Base-by-base conservation (phyloP, 1,284 basidiomycete species). In the Fomitopsis betulina region DNA sequence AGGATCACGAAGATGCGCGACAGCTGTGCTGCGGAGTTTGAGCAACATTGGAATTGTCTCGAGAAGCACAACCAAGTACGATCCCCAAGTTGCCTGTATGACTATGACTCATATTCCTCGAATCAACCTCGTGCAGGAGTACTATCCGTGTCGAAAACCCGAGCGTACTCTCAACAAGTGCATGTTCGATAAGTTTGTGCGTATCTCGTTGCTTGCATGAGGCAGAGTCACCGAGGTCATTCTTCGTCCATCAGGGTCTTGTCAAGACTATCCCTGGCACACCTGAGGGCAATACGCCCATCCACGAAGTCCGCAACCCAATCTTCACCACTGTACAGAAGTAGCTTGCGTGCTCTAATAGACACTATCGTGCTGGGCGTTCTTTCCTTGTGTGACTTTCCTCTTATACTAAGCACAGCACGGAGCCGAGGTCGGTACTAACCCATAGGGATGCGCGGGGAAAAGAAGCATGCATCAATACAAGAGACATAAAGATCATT, bases 1-100 rank as follows among this genome's bases (percentile, higher is more conserved):
- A 98, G 96, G 62, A 94, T 99, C 63, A 83, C 77, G 61, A 98
- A 97, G 81, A 89, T 99, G 82, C 82, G 94, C 62, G 92, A 96
- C 74, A 92, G 91, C 75, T 99, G 97, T 73, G 73, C 91, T 63
- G 79, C 86, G 63, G 87, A 96, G 71, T 99, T 95, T 70, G 88
- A 98, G 66, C 83, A 85, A 21, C 97, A 99, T 74, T 99, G 94
- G 94, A 80, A 90, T 63, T 99, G 97, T 73, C 77, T 99, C 63
- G 97, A 99, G 76, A 79, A 82, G 71, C 92, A 96, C 76, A 99
- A 99, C 79, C 96, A 99, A 77, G 96, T 91, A 60, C 58, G 84
- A 74, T 12, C 27, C 30, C 15, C 25, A 13, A 12, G 19, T 33
- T 5, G 43, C 33, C 25, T 19, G 8, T 13, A 5, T 27, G 10